Base-by-base conservation (phyloP, 768 basidiomycete genomes). In the Russula abietina region DNA sequence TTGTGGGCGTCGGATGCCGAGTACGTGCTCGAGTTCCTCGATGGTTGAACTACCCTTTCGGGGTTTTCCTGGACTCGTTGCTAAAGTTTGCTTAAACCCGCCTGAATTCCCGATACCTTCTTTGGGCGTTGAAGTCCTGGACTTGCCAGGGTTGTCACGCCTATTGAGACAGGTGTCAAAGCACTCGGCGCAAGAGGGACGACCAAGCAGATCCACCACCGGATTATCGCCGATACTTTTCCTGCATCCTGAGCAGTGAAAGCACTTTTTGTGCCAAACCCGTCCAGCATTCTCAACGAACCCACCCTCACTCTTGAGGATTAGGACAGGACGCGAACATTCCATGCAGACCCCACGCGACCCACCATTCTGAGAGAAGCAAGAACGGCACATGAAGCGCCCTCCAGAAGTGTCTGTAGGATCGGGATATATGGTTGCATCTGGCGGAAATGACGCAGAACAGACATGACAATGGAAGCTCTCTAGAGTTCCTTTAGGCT, bases 381-480 rank as follows among this genome's bases (percentile, higher is more conserved):
- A 93, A 26, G 81, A 74, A 30, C 83, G 82, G 72, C 91, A 93
- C 17, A 92, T 75, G 72, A 90, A 93, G 3, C 82, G 80, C 6
- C 73, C 64, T 39, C 69, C 69, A 24, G 52, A 36, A 17, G 54
- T 28, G 8, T 62, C 45, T n/a, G 62, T 55, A 2, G 87, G 87
- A 68, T 91, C 86, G 1, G 91, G 91, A 70, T 91, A 93, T 63
- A 93, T 90, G 33, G 91, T 93, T 24, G 88, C 83, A 71, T 93
- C 91, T 2, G 91, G 90, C 39, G 84, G 81, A 69, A 93, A 93
- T 11, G 79, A 75, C 0, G 78, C 72, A 17, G 77, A 75, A 70
- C 91, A 93, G 14, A 83, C 71, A 38, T 80, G 81, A 71, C 91
- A 93, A 3, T 83, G 81, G 69, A 87, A 86, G 30, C 84, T 80